Base-by-base conservation (phyloP, 345 rosid species). In the Nasturtium officinale region DNA sequence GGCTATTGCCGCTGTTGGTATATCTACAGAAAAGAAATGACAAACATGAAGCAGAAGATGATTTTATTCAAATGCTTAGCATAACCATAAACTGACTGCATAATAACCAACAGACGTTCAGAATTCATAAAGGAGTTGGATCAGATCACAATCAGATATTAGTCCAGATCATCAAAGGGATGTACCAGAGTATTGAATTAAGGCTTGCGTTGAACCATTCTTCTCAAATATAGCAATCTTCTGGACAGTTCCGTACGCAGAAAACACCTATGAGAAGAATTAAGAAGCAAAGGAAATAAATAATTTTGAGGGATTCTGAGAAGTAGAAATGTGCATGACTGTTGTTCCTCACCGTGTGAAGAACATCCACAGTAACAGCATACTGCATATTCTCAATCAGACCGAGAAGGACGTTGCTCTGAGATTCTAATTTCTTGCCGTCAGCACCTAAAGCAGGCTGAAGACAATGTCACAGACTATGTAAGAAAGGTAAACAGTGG, bases 321-420 rank as follows among this genome's bases (percentile, higher is more conserved):
- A 64, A 29, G 5, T 9, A 67, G 61, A 28, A 65, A 61, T 29
- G 57, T 50, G 43, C n/a, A 42, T 71, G 33, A 21, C 26, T 40
- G 17, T 71, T 64, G 56, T 61, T 75, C 65, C 83, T 85, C 79
- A 95, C 97, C 62, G 89, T 88, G 77, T 95, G 87, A 80, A 95
- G 87, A 65, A 88, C 90, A 80, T 95, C 96, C 60, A 91, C 88
- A 17, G 99, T 91, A 57, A 95, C 96, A 61, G 93, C 97, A 77
- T 95, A 91, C 82, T 90, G 99, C 99, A 95, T 91, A 79, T 91
- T 95, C 83, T 90, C 99, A 52, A 95, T 90, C 21, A 96, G 76
- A 71, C 92, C 99, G 76, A 95, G 97, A 74, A 95, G 93, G 37
- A 95, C 96, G 33, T 95, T 95, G 80, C 94, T 90, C 86, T 91